Evolutionary conservation across 2,329 filamentous ascomycete genomes (phyloP), one percentile per base, ranked within the genome.

Genomic region (Harringtonia lauricola): DNA sequence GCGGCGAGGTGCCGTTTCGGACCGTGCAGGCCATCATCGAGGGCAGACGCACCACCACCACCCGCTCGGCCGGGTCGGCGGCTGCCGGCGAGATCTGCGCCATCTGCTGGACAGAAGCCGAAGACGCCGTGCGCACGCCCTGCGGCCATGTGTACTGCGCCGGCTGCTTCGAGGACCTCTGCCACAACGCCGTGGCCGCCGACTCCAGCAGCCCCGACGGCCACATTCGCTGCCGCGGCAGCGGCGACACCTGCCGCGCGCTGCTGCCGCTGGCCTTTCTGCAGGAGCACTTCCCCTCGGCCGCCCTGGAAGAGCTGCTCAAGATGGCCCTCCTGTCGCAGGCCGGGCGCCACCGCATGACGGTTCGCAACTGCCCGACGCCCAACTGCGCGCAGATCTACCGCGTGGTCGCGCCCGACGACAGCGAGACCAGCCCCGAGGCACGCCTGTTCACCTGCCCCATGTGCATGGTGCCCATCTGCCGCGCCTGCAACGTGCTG

Each of bases 131-230:
- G 8, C 49, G 31, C 8, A 64, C 58, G 4, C 39, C 42, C 2
- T 71, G 67, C 48, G 51, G 48, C 1, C 67, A 71, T 45, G 36
- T 57, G 12, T 71, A 70, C 49, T 71, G 67, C 50, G 46, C 49
- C 0, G 55, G 58, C 19, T 72, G 68, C 48, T 67, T 71, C 36
- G 53, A 58, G 41, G 51, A 53, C 35, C 48, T 62, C 12, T 62
- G 61, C 44, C 42, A 39, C 6, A n/a, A n/a, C n/a, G n/a, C n/a
- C n/a, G n/a, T n/a, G n/a, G n/a, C n/a, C n/a, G 45, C 49, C 5
- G 41, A 14, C n/a, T 44, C 35, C 13, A n/a, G 10, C 10, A 3
- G 19, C 19, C 14, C 39, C n/a, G 33, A 22, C 24, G 24, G 14
- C n/a, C n/a, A n/a, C n/a, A 29, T 50, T 39, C 44, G 42, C 14